Percentiles rank a stretch among this genome's conserved stretches.
Conservation (phyloP, 2,329 filamentous ascomycete genomes). For the Pseudogymnoascus verrucosus region DNA sequence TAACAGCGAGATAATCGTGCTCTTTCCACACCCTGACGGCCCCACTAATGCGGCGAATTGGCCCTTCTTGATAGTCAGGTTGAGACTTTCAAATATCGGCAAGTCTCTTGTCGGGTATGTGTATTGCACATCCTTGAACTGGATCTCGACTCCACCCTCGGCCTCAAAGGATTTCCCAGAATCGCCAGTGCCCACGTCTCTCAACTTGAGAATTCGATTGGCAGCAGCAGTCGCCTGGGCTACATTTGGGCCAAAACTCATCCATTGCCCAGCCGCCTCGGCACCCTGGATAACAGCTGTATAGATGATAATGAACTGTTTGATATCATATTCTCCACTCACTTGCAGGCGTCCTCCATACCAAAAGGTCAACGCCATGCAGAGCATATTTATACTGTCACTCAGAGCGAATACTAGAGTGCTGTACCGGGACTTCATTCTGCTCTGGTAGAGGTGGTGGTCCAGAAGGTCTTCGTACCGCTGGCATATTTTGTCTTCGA, state of each 20-base stretch:
- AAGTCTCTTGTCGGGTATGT: constrained; percentile 51
- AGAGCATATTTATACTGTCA: constrained; percentile 47
- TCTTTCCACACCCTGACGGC: constrained; percentile 63
- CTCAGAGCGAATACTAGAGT: constrained; percentile 45
- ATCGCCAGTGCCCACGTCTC: constrained; percentile 13
- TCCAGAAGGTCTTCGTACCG: constrained; percentile 41
- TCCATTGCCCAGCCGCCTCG: constrained; percentile 45
- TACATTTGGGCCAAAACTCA: constrained; percentile 45
- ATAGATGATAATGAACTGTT: constrained; percentile 48
- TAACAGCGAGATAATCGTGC: constrained; percentile 56
- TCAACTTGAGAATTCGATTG: constrained; percentile 46
- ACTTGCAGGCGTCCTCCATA: constrained; percentile 36
- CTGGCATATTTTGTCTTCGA: constrained; percentile 48
- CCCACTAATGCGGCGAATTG: constrained; percentile 64
- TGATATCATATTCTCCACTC: constrained; percentile 32
- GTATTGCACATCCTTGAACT: constrained; percentile 50
- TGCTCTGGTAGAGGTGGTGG: constrained; percentile 40
- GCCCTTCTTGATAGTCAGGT: constrained; percentile 56
- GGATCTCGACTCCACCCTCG: constrained; percentile 44
- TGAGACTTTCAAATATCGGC: constrained; percentile 52
- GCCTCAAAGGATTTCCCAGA: constrained; percentile 15
- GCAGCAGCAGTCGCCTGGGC: constrained; percentile 51
- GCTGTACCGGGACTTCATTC: constrained; percentile 38
- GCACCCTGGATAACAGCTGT: constrained; percentile 44
- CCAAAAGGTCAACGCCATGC: constrained; percentile 53